Base-by-base conservation (phyloP, 257 asterid species). In the Solanum bulbocastanum region DNA sequence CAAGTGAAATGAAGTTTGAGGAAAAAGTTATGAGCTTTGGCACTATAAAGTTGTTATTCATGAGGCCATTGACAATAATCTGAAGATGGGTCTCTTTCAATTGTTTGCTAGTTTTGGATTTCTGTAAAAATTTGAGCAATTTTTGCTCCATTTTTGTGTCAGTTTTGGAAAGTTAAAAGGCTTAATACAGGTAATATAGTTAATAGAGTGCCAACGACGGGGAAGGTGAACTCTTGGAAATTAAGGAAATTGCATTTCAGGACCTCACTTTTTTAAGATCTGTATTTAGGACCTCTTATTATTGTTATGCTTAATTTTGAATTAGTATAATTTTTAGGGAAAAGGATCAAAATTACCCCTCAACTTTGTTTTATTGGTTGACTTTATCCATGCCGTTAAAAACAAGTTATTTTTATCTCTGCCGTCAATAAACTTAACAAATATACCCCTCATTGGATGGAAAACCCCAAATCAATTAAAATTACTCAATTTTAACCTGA, bases 31-130 rank as follows among this genome's bases (percentile, higher is more conserved):
- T 58, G 74, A 93, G 89, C 87, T 93, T 93, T 82, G 92, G 87
- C 27, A 89, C 92, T 84, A 92, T 86, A 74, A 90, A 91, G 88
- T 88, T 91, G 90, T 75, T 75, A 9, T 87, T 84, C 79, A 89
- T 84, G 52, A 92, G 88, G 88, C 93, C 91, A 87, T 93, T 92
- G 87, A 90, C 78, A 86, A 91, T 89, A 56, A 89, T 86, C 58
- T 93, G 94, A 90, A 91, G 91, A 90, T 92, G 96, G 89, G 88
- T 87, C 83, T 92, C 90, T 81, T 90, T 90, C 89, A 93, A 84
- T 39, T 92, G 92, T 25, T 87, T 86, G 87, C 69, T 60, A 18
- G 87, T 88, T 86, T 66, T 86, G 91, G 93, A 91, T 44, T 90
- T 93, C 75, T 89, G 89, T 91, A 93, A 79, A 68, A 88, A 6